Base-by-base conservation (phyloP, 2,329 filamentous ascomycete species). In the Penicillium griseofulvum region DNA sequence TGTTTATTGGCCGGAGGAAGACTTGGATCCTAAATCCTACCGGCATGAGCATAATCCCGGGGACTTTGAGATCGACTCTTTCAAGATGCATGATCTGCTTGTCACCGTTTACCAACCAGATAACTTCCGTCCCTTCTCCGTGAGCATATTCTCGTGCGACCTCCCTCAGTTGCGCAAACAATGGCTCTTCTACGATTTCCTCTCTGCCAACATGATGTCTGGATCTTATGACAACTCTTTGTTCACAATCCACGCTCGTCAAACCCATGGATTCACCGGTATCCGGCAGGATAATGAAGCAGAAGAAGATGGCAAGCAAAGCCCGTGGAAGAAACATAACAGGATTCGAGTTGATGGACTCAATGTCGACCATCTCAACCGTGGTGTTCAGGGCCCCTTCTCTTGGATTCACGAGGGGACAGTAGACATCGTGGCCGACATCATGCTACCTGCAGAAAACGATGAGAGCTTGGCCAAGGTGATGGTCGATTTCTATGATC, bases 341-440 rank as follows among this genome's bases (percentile, higher is more conserved):
- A 85, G 94, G 24, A 85, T 97, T 55, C 86, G 94, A 5, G 95
- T 99, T 55, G 94, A 99, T 68, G 91, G 88, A 0, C 81, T 99
- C 10, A 96, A 88, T 69, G 97, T 99, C 52, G 94, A 97, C 66
- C 94, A 99, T 71, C 81, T 99, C 10, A 99, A 99, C 70, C 86
- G 91, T 39, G 92, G 92, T 24, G 91, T 96, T 17, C 87, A 94
- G 58, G 94, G 94, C 0, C 92, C 93, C 0, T 97, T 99, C 72
- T 92, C 91, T 4, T 99, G 94, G 94, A 99, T 99, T 50, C 89
- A 95, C 63, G 91, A 97, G 74, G 94, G 94, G 33, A 96, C 94
- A 59, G 91, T 99, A 38, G 94, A 99, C 70, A 96, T 99, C 58
- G 87, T 97, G 14, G 89, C 94, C 7, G 94, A 99, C 67, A 87